Base-by-base conservation (phyloP, 2,329 filamentous ascomycete species). In the Penicillium capsulatum region DNA sequence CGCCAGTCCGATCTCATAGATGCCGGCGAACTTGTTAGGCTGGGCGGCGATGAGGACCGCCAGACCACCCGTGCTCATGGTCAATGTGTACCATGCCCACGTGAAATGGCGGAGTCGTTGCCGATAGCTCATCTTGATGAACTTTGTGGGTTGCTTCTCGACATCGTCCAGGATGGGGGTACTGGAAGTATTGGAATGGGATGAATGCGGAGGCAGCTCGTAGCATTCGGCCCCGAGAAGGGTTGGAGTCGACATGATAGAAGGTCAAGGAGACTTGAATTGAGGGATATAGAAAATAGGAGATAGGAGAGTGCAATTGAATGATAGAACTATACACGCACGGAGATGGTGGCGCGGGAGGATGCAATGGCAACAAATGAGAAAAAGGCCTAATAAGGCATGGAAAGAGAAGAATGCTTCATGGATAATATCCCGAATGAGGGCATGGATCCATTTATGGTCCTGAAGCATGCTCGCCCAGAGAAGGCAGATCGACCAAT, bases 21-120 rank as follows among this genome's bases (percentile, higher is more conserved):
- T 66, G 0, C 83, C 83, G 0, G 66, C 57, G 59, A 90, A 90
- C 38, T 71, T 67, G 52, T 80, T 77, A 7, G 84, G 84, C 13
- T 71, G 70, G 35, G 80, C 78, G 2, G 74, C 72, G 31, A 71
- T 70, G 30, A 89, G 71, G 11, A 88, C 71, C 0, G 83, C 77
- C 1, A 89, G 63, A 0, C 83, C 83, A 22, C 84, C 84, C 0
- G 83, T 86, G 33, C 80, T 84, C 84, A 88, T 88, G 2, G 82
- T 81, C 20, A 80, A 69, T 1, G 83, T 84, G 63, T 82, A 90
- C 83, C 83, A 87, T 13, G 79, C 80, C 81, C 80, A 82, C 1
- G 79, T 83, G 56, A 83, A 81, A 63, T 82, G 78, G 31, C 51
- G 53, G 7, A 64, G 40, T 1, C 61, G 50, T 24, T 60, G 49